A percentile compares a stretch with the other conserved stretches of the same genome.
Conservation (phyloP, 208 protist genomes). For the Crithidia fasciculata region DNA sequence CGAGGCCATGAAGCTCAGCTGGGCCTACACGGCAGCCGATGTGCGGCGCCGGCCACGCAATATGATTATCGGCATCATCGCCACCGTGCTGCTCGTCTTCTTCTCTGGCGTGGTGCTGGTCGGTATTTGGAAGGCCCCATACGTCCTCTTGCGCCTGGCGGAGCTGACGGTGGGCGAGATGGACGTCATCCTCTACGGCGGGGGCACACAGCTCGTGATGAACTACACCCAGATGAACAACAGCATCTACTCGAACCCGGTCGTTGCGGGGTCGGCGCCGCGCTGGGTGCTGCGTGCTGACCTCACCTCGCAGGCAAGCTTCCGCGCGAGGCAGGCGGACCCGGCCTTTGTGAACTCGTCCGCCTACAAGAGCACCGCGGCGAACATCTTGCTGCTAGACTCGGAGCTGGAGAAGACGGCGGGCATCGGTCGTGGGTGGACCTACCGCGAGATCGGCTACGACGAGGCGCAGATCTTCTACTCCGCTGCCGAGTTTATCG, state of each 20-base stretch:
- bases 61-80: conserved; percentile 59
- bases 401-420: conserved; percentile 60
- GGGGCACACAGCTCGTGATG: conserved; percentile 31
- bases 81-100: conserved; percentile 70
- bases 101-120: conserved; percentile 64
- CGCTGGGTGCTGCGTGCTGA: conserved; percentile 64
- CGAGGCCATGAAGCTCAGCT: conserved; percentile 38
- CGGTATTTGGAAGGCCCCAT: conserved; percentile 67
- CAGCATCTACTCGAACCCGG: conserved; percentile 6
- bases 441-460: conserved; percentile 73
- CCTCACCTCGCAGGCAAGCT: conserved; percentile 27
- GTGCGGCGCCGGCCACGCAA: conserved; percentile 63
- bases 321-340: neutral
- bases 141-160: conserved; percentile 70
- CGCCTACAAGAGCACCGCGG: conserved; percentile 5
- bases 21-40: conserved; percentile 60
- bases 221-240: conserved; percentile 63
- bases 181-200: conserved; percentile 62
- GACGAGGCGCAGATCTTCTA: conserved; percentile 84
- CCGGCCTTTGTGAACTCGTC: neutral
- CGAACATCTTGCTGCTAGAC: conserved; percentile 80
- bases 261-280: conserved; percentile 52
- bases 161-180: conserved; percentile 74
- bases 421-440: conserved; percentile 89
- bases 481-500: conserved; percentile 69